phyloP scores from a whole-genome alignment of 2,329 filamentous ascomycete species.

The Alternaria infectoria region DNA sequence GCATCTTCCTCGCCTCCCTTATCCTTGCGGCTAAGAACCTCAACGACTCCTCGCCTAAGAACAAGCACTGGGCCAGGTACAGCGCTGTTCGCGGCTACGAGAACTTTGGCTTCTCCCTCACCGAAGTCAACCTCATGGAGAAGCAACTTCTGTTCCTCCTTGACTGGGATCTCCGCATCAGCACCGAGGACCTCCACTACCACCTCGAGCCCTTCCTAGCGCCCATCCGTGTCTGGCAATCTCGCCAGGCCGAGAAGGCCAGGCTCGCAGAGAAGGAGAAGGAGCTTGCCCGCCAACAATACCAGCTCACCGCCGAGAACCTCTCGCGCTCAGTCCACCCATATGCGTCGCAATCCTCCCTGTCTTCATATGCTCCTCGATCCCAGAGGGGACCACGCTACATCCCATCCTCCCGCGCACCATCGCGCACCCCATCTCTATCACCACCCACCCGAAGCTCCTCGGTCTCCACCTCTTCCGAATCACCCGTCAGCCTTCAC shows the following conservation, averaged over 20 bases:
- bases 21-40: conserved; percentile 94
- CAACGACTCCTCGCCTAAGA: conserved; percentile 98
- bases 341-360: conserved; percentile 46
- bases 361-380: conserved; percentile 43
- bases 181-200: conserved; percentile 81
- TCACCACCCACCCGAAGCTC: conserved; percentile 55
- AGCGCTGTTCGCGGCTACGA: conserved; percentile 75
- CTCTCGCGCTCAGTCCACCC: conserved; percentile 38
- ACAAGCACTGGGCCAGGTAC: conserved; percentile 99
- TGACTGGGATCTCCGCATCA: conserved; percentile 91
- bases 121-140: conserved; percentile 99
- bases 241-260: conserved; percentile 62
- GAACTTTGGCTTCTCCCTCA: conserved; percentile 88
- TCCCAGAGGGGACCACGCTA: conserved; percentile 33
- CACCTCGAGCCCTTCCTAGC: conserved; percentile 88
- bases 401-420: conserved; percentile 41
- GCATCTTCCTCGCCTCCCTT: conserved; percentile 90
- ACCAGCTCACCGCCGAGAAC: conserved; percentile 50
- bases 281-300: conserved; percentile 48
- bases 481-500: conserved; percentile 44
- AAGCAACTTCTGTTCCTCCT: conserved; percentile 95
- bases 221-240: conserved; percentile 72
- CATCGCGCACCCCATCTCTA: conserved; percentile 57
- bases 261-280: conserved; percentile 53
- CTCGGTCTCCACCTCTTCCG: conserved; percentile 41